Percentiles rank a stretch among this genome's conserved stretches.
These are phyloP conservation scores for Raffaelea albimanens DNA, from an alignment of 2,329 filamentous ascomycete genomes.

Conservation along the genomic window DNA sequence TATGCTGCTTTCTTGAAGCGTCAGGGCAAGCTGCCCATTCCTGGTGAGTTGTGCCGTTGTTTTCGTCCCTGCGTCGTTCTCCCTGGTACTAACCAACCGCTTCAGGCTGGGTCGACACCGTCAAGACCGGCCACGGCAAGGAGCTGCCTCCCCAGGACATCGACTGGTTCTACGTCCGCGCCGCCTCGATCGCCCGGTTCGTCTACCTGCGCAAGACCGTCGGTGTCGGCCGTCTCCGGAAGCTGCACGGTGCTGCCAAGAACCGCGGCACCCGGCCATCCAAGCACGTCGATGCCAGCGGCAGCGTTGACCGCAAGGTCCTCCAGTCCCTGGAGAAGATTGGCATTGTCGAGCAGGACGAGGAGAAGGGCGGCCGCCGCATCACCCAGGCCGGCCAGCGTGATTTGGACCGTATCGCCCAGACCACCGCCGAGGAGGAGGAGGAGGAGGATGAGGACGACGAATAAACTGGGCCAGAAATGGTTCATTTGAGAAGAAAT, in stretches of 20 bases:
- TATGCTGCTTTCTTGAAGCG: conserved; percentile 89
- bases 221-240: conserved; percentile 90
- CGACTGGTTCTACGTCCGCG: conserved; percentile 92
- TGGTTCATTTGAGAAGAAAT: neutral
- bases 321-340: conserved; percentile 99
- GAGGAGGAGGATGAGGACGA: conserved; percentile 51
- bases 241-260: conserved; percentile 86
- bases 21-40: conserved; percentile 85
- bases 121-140: conserved; percentile 95
- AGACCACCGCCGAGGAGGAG: conserved; percentile 66
- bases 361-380: conserved; percentile 96
- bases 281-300: conserved; percentile 92
- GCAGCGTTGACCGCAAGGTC: conserved; percentile 94
- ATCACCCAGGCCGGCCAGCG: conserved; percentile 98
- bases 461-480: conserved; percentile 47
- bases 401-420: conserved; percentile 94
- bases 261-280: conserved; percentile 89
- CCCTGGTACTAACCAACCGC: conserved; percentile 1
- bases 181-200: conserved; percentile 91
- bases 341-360: conserved; percentile 91
- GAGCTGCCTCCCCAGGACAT: conserved; percentile 97
- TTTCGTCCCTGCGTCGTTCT: neutral
- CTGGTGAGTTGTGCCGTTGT: conserved; percentile 44
- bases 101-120: conserved; percentile 94
- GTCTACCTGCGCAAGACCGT: conserved; percentile 99